phyloP scores from a whole-genome alignment of 2,329 filamentous ascomycete genomes.

The Nothophoma quercina region DNA sequence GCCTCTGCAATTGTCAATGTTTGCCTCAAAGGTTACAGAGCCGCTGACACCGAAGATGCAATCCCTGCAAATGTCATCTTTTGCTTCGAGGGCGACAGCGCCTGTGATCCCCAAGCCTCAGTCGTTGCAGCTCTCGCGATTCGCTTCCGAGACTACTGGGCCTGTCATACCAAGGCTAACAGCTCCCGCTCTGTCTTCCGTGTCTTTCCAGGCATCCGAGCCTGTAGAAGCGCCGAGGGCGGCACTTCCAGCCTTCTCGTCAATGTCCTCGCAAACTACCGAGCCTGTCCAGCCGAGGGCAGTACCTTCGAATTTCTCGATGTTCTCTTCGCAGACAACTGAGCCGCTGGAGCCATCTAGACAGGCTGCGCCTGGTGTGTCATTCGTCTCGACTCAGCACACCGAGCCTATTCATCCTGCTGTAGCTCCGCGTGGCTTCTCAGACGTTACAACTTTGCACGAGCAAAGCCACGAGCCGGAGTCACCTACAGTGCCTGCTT shows the following conservation, averaged over 20 bases:
- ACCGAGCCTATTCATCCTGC: constrained; percentile 38
- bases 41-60: constrained; percentile 24
- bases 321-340: constrained; percentile 32
- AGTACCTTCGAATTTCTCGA: constrained; percentile 25
- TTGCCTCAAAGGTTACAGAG: constrained; percentile 28
- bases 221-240: constrained; percentile 27
- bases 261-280: constrained; percentile 27
- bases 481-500: constrained; percentile 43
- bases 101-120: constrained; percentile 22
- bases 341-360: constrained; percentile 35
- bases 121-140: constrained; percentile 26
- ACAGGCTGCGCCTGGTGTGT: constrained; percentile 27
- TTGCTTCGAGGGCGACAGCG: constrained; percentile 35
- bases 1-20: constrained; percentile 26
- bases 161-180: constrained; percentile 19
- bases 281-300: constrained; percentile 30
- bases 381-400: constrained; percentile 36
- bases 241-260: constrained; percentile 26
- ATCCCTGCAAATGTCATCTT: constrained; percentile 30
- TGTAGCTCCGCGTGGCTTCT: constrained; percentile 22
- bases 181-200: constrained; percentile 15
- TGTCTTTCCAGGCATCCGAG: constrained; percentile 33
- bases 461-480: constrained; percentile 46
- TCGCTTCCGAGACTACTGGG: constrained; percentile 35
- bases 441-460: constrained; percentile 37